Conservation (phyloP, 495 filamentous ascomycete genomes). For the Daldinia bambusicola region DNA sequence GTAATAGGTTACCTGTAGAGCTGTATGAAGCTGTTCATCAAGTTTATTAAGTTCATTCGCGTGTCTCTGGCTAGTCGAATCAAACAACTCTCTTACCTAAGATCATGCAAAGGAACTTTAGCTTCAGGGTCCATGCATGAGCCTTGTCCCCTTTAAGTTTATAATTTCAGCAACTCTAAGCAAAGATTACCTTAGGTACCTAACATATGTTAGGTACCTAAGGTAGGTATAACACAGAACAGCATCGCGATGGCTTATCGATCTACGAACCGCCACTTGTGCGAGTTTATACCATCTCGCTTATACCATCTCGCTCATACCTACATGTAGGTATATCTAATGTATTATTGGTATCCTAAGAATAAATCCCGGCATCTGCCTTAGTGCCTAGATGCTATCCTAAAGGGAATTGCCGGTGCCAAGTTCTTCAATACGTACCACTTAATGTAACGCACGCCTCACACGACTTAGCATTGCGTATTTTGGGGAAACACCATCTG, state of each 20-base stretch:
- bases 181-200: no score
- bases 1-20: no score
- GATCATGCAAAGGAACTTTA: background rate
- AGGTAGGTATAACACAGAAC: no score
- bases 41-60: no score
- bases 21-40: no score
- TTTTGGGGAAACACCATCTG: background rate
- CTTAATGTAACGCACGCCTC: background rate
- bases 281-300: background rate
- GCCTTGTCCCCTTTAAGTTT: background rate
- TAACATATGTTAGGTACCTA: no score
- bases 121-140: background rate
- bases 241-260: background rate
- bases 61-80: background rate
- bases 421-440: background rate
- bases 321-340: no score
- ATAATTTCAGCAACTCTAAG: no score
- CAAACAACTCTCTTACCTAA: background rate
- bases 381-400: background rate
- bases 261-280: background rate
- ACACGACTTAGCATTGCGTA: background rate
- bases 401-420: slow-evolving; percentile 4
- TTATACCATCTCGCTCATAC: no score
- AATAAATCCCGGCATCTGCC: background rate
- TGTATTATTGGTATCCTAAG: background rate